phyloP scores from a whole-genome alignment of 2,329 filamentous ascomycete genomes.

The Diaporthe sp. region DNA sequence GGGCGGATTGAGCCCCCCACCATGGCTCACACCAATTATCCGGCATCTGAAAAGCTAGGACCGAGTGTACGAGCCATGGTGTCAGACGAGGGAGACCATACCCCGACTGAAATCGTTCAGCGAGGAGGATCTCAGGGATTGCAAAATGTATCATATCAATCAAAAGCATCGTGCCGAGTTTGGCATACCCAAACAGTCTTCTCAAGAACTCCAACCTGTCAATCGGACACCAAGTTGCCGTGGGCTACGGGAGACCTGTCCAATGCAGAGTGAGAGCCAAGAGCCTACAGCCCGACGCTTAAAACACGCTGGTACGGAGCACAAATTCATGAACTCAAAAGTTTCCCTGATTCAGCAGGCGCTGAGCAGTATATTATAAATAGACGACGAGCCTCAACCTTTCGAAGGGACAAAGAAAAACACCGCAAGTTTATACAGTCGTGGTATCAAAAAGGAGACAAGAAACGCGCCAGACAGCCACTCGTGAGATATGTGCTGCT shows the following conservation, averaged over 20 bases:
- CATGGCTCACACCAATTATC: background rate
- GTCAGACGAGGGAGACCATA: background rate
- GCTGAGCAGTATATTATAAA: slow-evolving; percentile 18
- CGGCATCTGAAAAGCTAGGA: background rate
- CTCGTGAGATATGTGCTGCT: slow-evolving; percentile 14
- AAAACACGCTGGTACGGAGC: too few species aligned
- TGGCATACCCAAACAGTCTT: background rate
- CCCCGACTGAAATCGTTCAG: background rate
- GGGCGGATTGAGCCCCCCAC: background rate
- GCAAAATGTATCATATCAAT: slow-evolving; percentile 24
- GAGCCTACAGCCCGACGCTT: background rate
- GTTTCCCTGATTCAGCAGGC: background rate
- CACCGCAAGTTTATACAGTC: slow-evolving; percentile 39
- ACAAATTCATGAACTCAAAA: background rate
- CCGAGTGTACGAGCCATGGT: background rate
- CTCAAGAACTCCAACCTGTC: too few species aligned
- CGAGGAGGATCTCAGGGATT: background rate
- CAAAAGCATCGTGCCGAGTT: background rate
- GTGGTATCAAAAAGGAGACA: slow-evolving; percentile 35
- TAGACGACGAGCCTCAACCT: background rate
- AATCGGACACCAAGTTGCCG: background rate
- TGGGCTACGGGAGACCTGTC: background rate
- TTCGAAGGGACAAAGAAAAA: background rate
- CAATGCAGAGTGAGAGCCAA: background rate
- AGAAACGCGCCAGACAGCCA: slow-evolving; percentile 28